Evolutionary conservation across 108 stramenopile genomes (phyloP).

Genomic region (Cyclotella sp.): DNA sequence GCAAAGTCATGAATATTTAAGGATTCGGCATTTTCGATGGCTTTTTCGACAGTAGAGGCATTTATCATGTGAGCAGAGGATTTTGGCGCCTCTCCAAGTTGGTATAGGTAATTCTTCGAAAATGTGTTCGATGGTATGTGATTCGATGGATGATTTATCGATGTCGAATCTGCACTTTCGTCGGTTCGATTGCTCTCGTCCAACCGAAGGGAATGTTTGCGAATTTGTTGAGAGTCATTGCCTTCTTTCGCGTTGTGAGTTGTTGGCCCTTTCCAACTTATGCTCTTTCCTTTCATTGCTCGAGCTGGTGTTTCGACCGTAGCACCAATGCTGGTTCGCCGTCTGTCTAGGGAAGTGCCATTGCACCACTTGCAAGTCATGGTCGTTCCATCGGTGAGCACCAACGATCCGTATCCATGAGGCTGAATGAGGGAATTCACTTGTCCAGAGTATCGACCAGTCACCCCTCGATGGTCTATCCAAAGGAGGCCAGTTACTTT

Average conservation of each 20-base stretch:
- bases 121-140: not conserved
- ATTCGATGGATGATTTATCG: not conserved
- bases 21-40: not conserved
- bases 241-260: too few species aligned
- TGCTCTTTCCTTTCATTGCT: not conserved
- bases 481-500: conserved; percentile 15
- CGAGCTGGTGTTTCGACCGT: not conserved
- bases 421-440: conserved; percentile 25
- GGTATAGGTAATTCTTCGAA: not conserved
- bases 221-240: not conserved
- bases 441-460: conserved; percentile 12
- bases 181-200: conserved; percentile 2
- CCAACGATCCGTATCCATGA: conserved; percentile 12
- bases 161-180: not conserved
- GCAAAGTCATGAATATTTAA: conserved; percentile 27
- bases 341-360: not conserved
- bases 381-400: conserved; percentile 3
- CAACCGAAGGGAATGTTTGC: not conserved
- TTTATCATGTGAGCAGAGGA: conserved; percentile 3
- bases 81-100: conserved; percentile 7
- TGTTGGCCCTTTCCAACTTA: not conserved
- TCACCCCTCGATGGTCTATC: conserved; percentile 5
- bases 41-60: not conserved
- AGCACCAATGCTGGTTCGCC: not conserved
- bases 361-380: conserved; percentile 18